Conservation (phyloP, 31 red algal species). For the Pterothamnion heteromorphum region DNA sequence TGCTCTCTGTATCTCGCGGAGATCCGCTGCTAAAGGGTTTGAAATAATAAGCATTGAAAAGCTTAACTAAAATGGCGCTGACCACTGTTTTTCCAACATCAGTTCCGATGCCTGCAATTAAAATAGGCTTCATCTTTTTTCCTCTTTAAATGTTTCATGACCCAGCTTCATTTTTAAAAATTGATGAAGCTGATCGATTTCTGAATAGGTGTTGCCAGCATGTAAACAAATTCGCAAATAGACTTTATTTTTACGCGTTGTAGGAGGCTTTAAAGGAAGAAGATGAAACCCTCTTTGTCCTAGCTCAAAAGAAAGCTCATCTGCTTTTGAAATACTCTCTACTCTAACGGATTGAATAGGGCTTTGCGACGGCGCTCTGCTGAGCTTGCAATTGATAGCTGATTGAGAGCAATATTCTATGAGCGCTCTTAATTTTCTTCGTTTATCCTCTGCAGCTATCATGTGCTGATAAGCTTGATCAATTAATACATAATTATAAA, state of each 20-base stretch:
- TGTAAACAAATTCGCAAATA: constrained; percentile 80
- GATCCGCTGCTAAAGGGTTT: no score
- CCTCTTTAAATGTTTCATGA: no score
- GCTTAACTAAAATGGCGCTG: no score
- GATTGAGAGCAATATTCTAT: constrained; percentile 43
- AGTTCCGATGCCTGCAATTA: no score
- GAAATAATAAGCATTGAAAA: no score
- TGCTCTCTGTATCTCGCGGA: no score
- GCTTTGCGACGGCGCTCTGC: constrained; percentile 34
- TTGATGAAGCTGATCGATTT: constrained; percentile 55
- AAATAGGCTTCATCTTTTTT: no score
- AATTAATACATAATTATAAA: constrained; percentile 49
- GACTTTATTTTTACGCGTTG: constrained; percentile 68
- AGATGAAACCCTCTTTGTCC: constrained; percentile 56
- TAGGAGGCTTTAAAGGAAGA: constrained; percentile 73
- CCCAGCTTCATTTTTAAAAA: constrained; percentile 10
- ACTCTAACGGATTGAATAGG: constrained; percentile 52
- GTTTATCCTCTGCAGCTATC: constrained; percentile 23
- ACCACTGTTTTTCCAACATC: no score
- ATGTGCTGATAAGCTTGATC: constrained; percentile 48
- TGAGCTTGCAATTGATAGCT: neutral
- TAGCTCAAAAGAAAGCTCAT: constrained; percentile 51
- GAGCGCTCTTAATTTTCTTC: constrained; percentile 41
- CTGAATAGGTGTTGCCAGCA: constrained; percentile 61
- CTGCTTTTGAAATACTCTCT: constrained; percentile 45